Evolutionary conservation across 108 stramenopile species (phyloP).

Genomic region (Epithemia pelagica): DNA sequence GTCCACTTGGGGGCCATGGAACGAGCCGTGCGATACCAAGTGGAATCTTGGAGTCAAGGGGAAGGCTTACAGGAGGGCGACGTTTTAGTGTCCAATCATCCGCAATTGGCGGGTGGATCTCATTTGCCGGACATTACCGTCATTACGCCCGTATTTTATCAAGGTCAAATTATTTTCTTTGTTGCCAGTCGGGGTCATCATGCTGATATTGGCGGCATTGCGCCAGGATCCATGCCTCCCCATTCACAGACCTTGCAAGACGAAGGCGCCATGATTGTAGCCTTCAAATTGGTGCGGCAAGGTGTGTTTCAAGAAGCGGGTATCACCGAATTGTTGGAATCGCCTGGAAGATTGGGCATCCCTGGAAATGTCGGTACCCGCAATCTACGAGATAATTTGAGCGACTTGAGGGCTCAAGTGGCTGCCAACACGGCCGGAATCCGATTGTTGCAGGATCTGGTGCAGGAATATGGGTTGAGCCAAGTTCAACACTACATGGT

Average conservation of each 20-base stretch:
- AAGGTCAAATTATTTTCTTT: conserved; percentile 87
- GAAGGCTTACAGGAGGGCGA: conserved; percentile 91
- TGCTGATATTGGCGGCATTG: conserved; percentile 89
- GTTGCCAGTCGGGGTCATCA: conserved; percentile 97
- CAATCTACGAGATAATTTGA: conserved; percentile 91
- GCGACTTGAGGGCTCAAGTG: conserved; percentile 95
- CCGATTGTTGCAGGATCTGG: conserved; percentile 71
- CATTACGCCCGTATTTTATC: conserved; percentile 94
- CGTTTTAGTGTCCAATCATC: conserved; percentile 96
- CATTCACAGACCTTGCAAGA: conserved; percentile 79
- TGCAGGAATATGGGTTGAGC: conserved; percentile 82
- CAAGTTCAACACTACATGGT: conserved; percentile 94
- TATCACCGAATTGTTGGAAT: conserved; percentile 81
- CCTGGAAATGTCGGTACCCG: conserved; percentile 81
- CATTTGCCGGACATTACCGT: conserved; percentile 97
- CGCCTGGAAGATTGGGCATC: conserved; percentile 63
- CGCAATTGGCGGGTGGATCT: conserved; percentile 92
- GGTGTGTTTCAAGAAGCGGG: conserved; percentile 94
- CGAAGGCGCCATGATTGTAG: conserved; percentile 97
- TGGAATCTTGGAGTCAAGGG: conserved; percentile 84
- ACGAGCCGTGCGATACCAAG: conserved; percentile 89
- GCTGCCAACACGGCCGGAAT: conserved; percentile 97
- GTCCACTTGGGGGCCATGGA: conserved; percentile 98
- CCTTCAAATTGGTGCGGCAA: conserved; percentile 91
- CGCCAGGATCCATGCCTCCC: conserved; percentile 86